Evolutionary conservation across 192 early-diverging fungal species (phyloP), one percentile per base, ranked within the genome.

Genomic region (Coemansia guatemalensis): DNA sequence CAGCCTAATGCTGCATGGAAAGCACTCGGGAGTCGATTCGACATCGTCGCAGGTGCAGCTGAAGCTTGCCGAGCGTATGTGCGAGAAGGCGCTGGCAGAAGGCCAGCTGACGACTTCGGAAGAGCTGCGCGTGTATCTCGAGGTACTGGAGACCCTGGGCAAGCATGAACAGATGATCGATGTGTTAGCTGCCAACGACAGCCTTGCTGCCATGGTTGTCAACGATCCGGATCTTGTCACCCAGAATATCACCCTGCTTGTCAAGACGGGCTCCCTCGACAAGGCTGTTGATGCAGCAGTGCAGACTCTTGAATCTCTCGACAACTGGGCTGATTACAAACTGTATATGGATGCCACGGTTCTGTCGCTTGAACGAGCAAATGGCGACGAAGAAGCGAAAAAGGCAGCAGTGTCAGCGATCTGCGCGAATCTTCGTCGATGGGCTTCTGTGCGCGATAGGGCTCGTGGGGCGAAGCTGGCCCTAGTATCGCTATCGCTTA

Each of bases 11-110:
- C 73, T 95, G 35, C 91, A 93, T 81, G 90, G 88, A 71, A 63
- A 51, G 27, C 54, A 48, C 52, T 59, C 50, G 27, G 71, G 58
- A 24, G 67, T 60, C 11, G 53, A 67, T 14, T 62, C 32, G 21
- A 20, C 47, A n/a, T 71, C 81, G 23, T 68, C 68, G 32, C 73
- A 76, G 49, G 59, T 94, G 4, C 82, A 85, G 23, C 82, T 90
- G 48, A 71, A 74, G 4, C 77, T 98, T 48, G 88, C 93, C 5
- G 93, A 93, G 64, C 81, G 92, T 21, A 94, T 95, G 92, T 84
- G 93, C 51, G 73, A 84, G 21, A 94, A 92, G 74, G 86, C 90
- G 8, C 74, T 86, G 18, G 65, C 83, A 20, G 92, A 95, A 35
- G 83, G 82, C 4, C 81, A 78, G 53, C 63, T 93, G 26, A 78